Conservation (phyloP, 306 rosid genomes). For the Inga leiocalycina region DNA sequence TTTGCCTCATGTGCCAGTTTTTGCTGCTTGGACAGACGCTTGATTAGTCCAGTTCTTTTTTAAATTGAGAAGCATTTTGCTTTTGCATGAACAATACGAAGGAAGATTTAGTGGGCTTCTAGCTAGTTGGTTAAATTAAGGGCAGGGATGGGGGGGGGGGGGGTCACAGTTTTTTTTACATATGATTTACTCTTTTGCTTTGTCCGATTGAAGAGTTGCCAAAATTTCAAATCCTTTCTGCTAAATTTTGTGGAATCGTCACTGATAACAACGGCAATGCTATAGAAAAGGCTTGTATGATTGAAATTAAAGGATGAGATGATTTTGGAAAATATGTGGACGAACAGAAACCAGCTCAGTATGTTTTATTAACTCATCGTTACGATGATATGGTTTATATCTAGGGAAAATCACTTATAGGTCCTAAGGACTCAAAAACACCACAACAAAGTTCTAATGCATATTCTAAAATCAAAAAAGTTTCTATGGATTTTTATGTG, state of each 20-base stretch:
- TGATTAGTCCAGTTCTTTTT: conserved; percentile 22
- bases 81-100: conserved; percentile 33
- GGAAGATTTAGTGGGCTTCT: conserved; percentile 14
- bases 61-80: conserved; percentile 27
- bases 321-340: conserved; percentile 24
- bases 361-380: conserved; percentile 33
- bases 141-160: neutral
- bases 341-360: conserved; percentile 28
- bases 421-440: no score
- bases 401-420: no score
- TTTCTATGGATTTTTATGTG: no score
- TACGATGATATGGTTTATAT: neutral
- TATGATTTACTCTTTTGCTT: neutral
- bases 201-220: conserved; percentile 2
- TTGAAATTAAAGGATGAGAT: conserved; percentile 26
- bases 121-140: neutral
- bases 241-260: conserved; percentile 13
- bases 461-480: no score
- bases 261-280: conserved; percentile 29
- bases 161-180: conserved; percentile 11
- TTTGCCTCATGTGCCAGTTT: conserved; percentile 67
- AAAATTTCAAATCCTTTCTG: conserved; percentile 23
- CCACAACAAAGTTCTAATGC: no score
- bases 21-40: conserved; percentile 62
- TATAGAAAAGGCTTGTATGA: conserved; percentile 13